Percentiles rank a stretch among this genome's conserved stretches.
phyloP scores from a whole-genome alignment of 1,139 yeast species.

The Diutina neorugosa region DNA sequence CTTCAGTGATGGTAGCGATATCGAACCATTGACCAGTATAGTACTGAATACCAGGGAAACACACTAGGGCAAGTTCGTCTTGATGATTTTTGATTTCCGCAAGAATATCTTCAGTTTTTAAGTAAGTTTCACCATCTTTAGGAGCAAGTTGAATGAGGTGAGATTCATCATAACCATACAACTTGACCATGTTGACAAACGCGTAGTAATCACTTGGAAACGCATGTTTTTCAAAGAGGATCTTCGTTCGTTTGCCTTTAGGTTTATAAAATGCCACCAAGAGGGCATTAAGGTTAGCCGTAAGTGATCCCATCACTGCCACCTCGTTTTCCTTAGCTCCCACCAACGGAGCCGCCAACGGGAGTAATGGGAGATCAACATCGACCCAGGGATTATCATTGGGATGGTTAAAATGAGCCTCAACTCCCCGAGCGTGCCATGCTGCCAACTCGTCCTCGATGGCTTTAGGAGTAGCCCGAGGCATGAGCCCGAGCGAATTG shows the following conservation, averaged over 20 bases:
- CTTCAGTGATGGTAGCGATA: constrained; percentile 50
- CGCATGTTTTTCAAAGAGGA: constrained; percentile 74
- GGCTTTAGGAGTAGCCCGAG: constrained; percentile 45
- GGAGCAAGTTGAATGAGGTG: constrained; percentile 58
- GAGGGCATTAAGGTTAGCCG: constrained; percentile 69
- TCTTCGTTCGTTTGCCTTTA: constrained; percentile 43
- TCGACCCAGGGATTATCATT: constrained; percentile 55
- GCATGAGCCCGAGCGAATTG: constrained; percentile 86
- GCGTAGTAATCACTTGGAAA: constrained; percentile 92
- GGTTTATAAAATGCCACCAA: constrained; percentile 71
- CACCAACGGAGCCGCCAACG: constrained; percentile 57
- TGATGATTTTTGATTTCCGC: constrained; percentile 40
- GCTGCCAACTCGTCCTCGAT: constrained; percentile 61
- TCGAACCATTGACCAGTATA: constrained; percentile 86
- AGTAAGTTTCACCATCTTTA: constrained; percentile 37
- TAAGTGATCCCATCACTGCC: constrained; percentile 79
- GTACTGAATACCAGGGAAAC: constrained; percentile 84
- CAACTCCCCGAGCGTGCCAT: constrained; percentile 74
- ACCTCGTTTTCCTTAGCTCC: constrained; percentile 69
- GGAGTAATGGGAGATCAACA: constrained; percentile 65
- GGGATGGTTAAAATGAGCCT: constrained; percentile 71
- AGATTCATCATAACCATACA: constrained; percentile 47
- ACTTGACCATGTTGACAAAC: constrained; percentile 55
- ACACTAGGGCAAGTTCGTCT: constrained; percentile 59
- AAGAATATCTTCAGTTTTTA: constrained; percentile 55